These are phyloP conservation scores for Trichosporon coremiiforme DNA, from an alignment of 1,284 basidiomycete species.

Conservation along the genomic window DNA sequence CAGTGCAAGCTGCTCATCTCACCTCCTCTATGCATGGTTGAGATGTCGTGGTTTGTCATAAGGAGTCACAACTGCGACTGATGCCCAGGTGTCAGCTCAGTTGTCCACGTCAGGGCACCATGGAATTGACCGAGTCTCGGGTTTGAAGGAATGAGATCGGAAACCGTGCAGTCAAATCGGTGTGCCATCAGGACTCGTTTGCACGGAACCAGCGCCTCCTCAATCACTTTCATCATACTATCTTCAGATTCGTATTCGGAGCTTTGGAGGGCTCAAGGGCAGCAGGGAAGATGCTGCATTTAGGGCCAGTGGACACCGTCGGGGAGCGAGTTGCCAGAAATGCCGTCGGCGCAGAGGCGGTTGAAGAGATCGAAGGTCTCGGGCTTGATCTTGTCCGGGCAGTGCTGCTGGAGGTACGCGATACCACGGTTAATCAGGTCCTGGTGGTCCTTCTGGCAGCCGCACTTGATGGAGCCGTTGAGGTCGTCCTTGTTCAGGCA, in stretches of 20 bases:
- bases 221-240: neutral
- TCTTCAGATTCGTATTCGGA: neutral
- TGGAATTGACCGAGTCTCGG: no score
- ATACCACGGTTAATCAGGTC: constrained; percentile 3
- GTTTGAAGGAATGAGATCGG: no score
- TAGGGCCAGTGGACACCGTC: constrained; percentile 2
- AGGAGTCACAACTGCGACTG: no score
- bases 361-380: constrained; percentile 3
- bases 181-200: neutral
- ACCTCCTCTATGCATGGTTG: no score
- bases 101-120: no score
- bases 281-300: neutral
- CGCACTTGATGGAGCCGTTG: constrained; percentile 1
- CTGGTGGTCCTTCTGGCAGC: constrained; percentile 7
- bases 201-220: neutral
- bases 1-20: no score
- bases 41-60: no score
- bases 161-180: no score
- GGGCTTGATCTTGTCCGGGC: neutral
- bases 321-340: constrained; percentile 1
- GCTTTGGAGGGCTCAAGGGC: constrained; percentile 8
- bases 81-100: no score
- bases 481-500: neutral
- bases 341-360: neutral
- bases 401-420: neutral